phyloP scores from a whole-genome alignment of 106 monocot species.

The Cymbidium sinense region DNA sequence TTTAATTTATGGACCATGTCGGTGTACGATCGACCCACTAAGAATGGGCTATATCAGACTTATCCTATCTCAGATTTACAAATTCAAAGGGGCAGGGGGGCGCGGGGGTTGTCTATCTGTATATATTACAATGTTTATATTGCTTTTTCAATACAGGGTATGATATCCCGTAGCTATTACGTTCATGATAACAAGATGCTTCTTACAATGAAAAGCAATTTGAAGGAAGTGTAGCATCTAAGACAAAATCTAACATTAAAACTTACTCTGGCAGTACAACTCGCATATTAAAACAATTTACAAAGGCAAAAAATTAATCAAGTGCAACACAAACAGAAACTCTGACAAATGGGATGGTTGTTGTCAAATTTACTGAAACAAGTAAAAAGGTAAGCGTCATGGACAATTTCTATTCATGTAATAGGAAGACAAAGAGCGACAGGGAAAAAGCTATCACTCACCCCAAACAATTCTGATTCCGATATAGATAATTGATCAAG shows the following conservation, averaged over 20 bases:
- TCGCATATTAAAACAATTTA: too few relatives aligned
- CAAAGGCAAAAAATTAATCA: too few relatives aligned
- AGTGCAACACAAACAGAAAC: too few relatives aligned
- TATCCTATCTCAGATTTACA: too few relatives aligned
- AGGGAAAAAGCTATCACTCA: neutral
- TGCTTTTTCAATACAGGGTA: neutral
- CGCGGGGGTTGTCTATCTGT: too few relatives aligned
- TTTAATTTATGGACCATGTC: too few relatives aligned
- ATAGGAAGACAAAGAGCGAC: neutral
- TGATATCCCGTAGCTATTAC: neutral
- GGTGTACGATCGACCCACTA: too few relatives aligned
- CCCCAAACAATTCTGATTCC: neutral
- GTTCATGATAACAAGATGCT: neutral
- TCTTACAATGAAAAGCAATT: neutral
- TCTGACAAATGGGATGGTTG: neutral
- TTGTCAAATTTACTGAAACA: neutral
- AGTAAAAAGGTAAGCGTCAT: neutral
- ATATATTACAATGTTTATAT: neutral
- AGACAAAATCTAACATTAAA: neutral
- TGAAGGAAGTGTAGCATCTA: neutral
- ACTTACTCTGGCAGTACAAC: neutral
- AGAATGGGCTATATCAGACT: too few relatives aligned
- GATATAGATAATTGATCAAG: neutral
- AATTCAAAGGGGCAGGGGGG: too few relatives aligned
- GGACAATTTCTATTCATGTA: neutral